Evolutionary conservation across 2,329 filamentous ascomycete genomes (phyloP), one percentile per base, ranked within the genome.

Genomic region (Aspergillus sp.): DNA sequence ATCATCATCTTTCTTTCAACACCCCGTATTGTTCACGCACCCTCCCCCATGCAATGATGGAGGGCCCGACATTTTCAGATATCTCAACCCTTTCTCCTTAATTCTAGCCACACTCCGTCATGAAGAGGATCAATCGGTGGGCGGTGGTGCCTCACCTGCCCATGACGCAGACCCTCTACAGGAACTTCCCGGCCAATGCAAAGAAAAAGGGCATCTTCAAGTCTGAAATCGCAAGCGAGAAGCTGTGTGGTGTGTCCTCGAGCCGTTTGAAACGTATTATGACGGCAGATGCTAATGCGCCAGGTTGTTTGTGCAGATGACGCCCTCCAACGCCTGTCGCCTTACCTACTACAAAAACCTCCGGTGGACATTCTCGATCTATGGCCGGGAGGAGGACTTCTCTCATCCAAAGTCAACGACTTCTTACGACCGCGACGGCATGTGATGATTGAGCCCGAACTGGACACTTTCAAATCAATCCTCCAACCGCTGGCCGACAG

Each of bases 351-450:
- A 32, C 81, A 83, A 42, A 86, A 94, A 69, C 75, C 78, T 46
- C 89, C 89, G 49, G 91, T 92, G 72, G 91, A 95, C 63, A 80
- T 97, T 42, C 76, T 99, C 62, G 93, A 97, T 66, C 76, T 96
- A 51, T 90, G 92, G 68, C 93, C 93, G 0, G 91, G 91, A 13
- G 75, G 76, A 1, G 90, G 91, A 8, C 49, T 95, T 2, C 94
- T 88, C 83, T 95, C 92, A 32, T 76, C 77, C 24, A 89, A 87
- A 62, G 76, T 97, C 1, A 85, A 96, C 66, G 79, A 89, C 0
- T 74, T 81, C 43, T 77, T 99, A 7, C 75, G 90, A 62, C 93
- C 93, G 4, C 85, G 90, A 52, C 85, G 83, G 4, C 94, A 99
- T 74, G 75, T 96, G 42, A 77, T 99, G 40, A 79, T 96, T 71